Percentiles rank a stretch among this genome's conserved stretches.
Conservation (phyloP, 164 flowering plant species). For the Platanus orientalis region DNA sequence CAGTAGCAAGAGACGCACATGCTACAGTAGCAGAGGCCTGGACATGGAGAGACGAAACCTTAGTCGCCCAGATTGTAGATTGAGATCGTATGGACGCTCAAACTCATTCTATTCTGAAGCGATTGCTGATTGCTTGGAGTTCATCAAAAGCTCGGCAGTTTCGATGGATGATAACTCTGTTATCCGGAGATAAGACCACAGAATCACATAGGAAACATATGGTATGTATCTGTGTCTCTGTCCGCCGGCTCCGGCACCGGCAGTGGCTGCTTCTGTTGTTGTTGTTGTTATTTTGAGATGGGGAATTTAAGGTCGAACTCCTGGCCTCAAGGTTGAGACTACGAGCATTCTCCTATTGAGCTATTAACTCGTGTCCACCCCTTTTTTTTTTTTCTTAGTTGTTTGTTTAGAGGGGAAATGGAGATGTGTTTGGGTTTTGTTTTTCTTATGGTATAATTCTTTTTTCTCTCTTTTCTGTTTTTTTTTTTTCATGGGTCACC, state of each 20-base stretch:
- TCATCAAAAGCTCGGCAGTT: slow-evolving; percentile 51
- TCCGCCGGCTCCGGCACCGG: no score
- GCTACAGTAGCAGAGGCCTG: slow-evolving; percentile 12
- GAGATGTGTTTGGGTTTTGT: neutral
- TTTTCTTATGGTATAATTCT: neutral
- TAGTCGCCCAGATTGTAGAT: slow-evolving; percentile 9
- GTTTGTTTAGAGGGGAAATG: neutral
- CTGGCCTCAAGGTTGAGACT: neutral
- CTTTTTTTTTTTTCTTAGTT: neutral
- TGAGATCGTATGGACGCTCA: slow-evolving; percentile 36
- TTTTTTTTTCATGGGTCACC: neutral
- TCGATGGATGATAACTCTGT: slow-evolving; percentile 26
- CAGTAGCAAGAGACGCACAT: neutral
- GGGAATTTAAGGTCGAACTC: no score
- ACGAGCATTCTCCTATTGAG: neutral
- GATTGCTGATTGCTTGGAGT: slow-evolving; percentile 78
- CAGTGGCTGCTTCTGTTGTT: no score
- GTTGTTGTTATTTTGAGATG: no score
- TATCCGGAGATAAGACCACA: neutral
- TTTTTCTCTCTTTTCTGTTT: no score
- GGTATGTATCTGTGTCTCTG: neutral
- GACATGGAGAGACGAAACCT: neutral
- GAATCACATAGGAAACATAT: no score
- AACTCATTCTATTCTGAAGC: slow-evolving; percentile 74
- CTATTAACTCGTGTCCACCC: neutral